These are phyloP conservation scores for Cladosporium sp. DNA, from an alignment of 2,329 filamentous ascomycete genomes.

Conservation along the genomic window DNA sequence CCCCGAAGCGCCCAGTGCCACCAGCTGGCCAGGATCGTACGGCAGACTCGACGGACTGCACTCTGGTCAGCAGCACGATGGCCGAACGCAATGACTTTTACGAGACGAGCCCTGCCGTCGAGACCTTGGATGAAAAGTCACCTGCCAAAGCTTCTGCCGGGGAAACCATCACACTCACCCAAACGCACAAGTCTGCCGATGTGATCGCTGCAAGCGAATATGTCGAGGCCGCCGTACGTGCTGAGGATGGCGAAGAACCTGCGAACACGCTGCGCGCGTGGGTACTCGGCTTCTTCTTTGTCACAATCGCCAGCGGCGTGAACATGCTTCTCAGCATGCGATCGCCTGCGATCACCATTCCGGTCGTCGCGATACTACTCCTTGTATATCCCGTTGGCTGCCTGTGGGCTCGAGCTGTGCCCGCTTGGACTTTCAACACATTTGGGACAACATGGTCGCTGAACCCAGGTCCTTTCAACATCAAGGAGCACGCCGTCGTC, in stretches of 20 bases:
- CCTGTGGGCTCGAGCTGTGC: conserved; percentile 70
- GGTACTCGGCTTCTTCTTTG: conserved; percentile 43
- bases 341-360: conserved; percentile 85
- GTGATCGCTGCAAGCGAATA: conserved; percentile 10
- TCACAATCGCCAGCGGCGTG: conserved; percentile 37
- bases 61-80: background rate
- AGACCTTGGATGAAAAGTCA: background rate
- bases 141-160: background rate
- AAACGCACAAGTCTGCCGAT: background rate
- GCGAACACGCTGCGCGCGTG: conserved; percentile 41
- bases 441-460: conserved; percentile 17
- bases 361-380: conserved; percentile 78
- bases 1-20: background rate
- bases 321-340: conserved; percentile 85
- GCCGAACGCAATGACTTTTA: background rate
- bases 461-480: conserved; percentile 53
- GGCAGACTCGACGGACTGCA: background rate
- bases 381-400: conserved; percentile 79
- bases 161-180: background rate
- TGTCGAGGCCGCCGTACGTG: conserved; percentile 43
- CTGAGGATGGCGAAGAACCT: conserved; percentile 40
- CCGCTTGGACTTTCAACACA: conserved; percentile 37
- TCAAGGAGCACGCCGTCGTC: conserved; percentile 54
- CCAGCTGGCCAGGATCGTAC: background rate
- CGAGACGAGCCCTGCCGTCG: background rate